Evolutionary conservation across 1,284 basidiomycete genomes (phyloP), one percentile per base, ranked within the genome.

Genomic region (Ganoderma boninense): DNA sequence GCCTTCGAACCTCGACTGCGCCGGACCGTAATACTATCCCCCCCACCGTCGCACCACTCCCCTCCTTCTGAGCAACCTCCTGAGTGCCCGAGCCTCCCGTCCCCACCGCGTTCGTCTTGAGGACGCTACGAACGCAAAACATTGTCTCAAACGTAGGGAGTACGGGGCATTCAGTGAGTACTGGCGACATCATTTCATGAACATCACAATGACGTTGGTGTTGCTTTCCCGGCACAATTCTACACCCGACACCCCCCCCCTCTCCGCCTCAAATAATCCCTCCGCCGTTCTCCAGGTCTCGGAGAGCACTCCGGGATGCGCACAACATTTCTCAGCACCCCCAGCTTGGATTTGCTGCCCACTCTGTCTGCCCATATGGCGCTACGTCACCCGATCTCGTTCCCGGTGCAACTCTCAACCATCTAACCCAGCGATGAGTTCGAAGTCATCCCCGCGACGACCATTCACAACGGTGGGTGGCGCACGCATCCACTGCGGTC

Each of bases 381-480:
- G 64, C 68, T 66, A 43, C 40, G 8, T 10, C 61, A 5, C 18
- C 61, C 13, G 38, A 42, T 56, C 65, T 57, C 46, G 14, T 59
- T 40, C 59, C 57, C 65, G 6, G 57, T 40, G 35, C 61, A 44
- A 46, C 49, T 38, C 67, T 52, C 56, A 13, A 26, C 46, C 65
- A 32, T 35, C 56, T 38, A 42, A 63, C 49, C 32, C 61, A 46
- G 23, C 49, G 49, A 52, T 23, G 97, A 98, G 83, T 98, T 97
- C 83, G 98, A 99, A 81, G 94, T 99, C 75, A 92, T 99, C 69
- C 92, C 95, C 67, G 91, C 95, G 35, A 89, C 89, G 62, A 94
- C 93, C 77, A 91, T 98, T 69, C 90, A 92, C 76, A 99, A 99
- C 81, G 86, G 96, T 98, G 80, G 77, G 95, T 66, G 44, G 49